phyloP scores from a whole-genome alignment of 352 stramenopile genomes.

The Phytopythium sindhum region DNA sequence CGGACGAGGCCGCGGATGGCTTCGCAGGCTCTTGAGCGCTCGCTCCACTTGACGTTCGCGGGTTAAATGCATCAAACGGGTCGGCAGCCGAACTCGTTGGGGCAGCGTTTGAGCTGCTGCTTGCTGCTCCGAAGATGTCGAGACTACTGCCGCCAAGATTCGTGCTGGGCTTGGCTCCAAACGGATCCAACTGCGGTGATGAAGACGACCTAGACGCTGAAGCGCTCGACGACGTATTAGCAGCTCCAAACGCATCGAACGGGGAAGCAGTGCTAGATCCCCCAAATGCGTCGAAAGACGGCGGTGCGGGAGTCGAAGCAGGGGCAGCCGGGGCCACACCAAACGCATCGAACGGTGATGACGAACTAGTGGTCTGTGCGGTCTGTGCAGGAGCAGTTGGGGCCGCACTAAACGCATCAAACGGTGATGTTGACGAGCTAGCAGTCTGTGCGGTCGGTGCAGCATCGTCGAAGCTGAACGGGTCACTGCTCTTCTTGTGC shows the following conservation, averaged over 20 bases:
- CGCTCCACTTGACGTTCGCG: constrained; percentile 7
- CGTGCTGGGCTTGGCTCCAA: neutral
- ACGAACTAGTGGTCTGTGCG: constrained; percentile 11
- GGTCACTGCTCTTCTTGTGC: constrained; percentile 35
- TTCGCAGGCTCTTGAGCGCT: constrained; percentile 12
- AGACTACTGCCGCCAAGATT: constrained; percentile 18
- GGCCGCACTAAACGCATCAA: constrained; percentile 35
- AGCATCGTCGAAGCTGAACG: constrained; percentile 53
- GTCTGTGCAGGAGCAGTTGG: constrained; percentile 19
- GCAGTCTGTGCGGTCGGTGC: constrained; percentile 13
- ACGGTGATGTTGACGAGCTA: constrained; percentile 28
- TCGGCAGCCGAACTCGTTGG: constrained; percentile 27
- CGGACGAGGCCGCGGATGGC: constrained; percentile 11
- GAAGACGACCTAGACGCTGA: neutral
- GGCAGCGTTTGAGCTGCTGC: constrained; percentile 11
- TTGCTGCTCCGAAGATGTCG: constrained; percentile 36
- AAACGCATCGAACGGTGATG: constrained; percentile 37
- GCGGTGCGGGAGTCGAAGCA: constrained; percentile 12
- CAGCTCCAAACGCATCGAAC: constrained; percentile 34
- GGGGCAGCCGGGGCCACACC: constrained; percentile 23
- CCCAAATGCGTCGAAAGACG: constrained; percentile 17
- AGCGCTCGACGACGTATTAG: constrained; percentile 15
- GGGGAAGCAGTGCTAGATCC: constrained; percentile 1
- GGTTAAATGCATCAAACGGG: constrained; percentile 23
- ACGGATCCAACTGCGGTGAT: constrained; percentile 1